Conservation (phyloP, 2,329 filamentous ascomycete species). For the Aspergillus floridensis region DNA sequence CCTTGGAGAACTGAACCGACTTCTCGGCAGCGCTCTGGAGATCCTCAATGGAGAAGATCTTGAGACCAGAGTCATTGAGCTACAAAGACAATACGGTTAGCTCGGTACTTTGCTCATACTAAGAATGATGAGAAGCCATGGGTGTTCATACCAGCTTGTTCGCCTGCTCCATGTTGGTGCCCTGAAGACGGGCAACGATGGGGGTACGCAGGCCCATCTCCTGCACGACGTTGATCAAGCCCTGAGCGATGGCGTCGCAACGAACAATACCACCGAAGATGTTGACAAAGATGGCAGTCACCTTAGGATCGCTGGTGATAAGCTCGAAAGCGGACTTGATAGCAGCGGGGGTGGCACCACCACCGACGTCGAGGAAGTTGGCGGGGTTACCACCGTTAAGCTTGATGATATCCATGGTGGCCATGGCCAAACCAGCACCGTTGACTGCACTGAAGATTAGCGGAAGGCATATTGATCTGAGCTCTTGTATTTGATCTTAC, state of each 20-base stretch:
- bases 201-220: slow-evolving; percentile 94
- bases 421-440: slow-evolving; percentile 98
- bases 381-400: slow-evolving; percentile 93
- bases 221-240: slow-evolving; percentile 91
- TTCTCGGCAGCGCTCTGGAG: slow-evolving; percentile 96
- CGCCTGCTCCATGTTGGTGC: slow-evolving; percentile 95
- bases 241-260: slow-evolving; percentile 95
- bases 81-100: slow-evolving; percentile 25
- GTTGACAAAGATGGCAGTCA: slow-evolving; percentile 99
- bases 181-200: slow-evolving; percentile 94
- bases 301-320: slow-evolving; percentile 97
- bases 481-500: slow-evolving; percentile 25
- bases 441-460: slow-evolving; percentile 61
- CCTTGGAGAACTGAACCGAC: slow-evolving; percentile 97
- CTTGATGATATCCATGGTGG: slow-evolving; percentile 99
- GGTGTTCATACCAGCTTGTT: slow-evolving; percentile 66
- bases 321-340: slow-evolving; percentile 98
- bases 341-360: slow-evolving; percentile 91
- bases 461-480: neutral
- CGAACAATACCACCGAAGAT: slow-evolving; percentile 99
- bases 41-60: slow-evolving; percentile 99
- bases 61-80: slow-evolving; percentile 96
- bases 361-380: slow-evolving; percentile 98
- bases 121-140: neutral
- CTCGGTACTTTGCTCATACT: neutral